These are phyloP conservation scores for Globisporangium sylvaticum DNA, from an alignment of 352 stramenopile genomes.

Conservation along the genomic window DNA sequence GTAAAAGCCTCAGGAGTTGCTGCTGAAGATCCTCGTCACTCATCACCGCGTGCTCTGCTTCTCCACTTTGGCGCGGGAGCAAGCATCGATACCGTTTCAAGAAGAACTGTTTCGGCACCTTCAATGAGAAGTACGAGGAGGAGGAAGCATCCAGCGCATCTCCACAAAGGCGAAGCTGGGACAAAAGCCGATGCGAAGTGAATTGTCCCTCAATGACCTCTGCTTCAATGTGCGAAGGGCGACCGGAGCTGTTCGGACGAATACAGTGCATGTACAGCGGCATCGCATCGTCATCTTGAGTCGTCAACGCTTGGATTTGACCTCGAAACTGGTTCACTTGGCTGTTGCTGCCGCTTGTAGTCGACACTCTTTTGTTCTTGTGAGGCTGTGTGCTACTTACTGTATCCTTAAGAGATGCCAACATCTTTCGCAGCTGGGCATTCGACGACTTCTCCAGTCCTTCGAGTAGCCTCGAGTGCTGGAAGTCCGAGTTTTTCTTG, in stretches of 20 bases:
- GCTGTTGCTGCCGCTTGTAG: background rate
- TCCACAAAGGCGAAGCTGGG: slow-evolving; percentile 29
- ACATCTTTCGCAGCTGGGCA: slow-evolving; percentile 24
- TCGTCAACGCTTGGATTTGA: slow-evolving; percentile 26
- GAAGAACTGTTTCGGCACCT: slow-evolving; percentile 20
- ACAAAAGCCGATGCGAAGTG: slow-evolving; percentile 27
- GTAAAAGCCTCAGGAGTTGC: slow-evolving; percentile 20
- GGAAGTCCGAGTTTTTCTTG: slow-evolving; percentile 65
- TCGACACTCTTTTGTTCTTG: slow-evolving; percentile 1
- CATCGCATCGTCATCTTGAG: slow-evolving; percentile 17
- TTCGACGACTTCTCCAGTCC: slow-evolving; percentile 28
- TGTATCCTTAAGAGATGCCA: slow-evolving; percentile 12
- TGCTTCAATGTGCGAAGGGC: slow-evolving; percentile 23
- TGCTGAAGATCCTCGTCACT: slow-evolving; percentile 17
- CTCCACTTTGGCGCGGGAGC: background rate
- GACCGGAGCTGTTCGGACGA: slow-evolving; percentile 31
- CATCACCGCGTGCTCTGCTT: background rate
- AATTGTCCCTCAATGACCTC: slow-evolving; percentile 31
- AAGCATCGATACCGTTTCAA: slow-evolving; percentile 30
- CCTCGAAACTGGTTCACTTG: slow-evolving; percentile 43
- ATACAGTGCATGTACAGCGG: slow-evolving; percentile 56
- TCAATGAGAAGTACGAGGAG: slow-evolving; percentile 24
- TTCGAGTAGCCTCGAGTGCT: slow-evolving; percentile 32
- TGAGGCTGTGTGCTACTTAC: background rate
- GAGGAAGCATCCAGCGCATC: background rate